phyloP scores from a whole-genome alignment of 2,329 filamentous ascomycete species.

The Diaporthe sp. region DNA sequence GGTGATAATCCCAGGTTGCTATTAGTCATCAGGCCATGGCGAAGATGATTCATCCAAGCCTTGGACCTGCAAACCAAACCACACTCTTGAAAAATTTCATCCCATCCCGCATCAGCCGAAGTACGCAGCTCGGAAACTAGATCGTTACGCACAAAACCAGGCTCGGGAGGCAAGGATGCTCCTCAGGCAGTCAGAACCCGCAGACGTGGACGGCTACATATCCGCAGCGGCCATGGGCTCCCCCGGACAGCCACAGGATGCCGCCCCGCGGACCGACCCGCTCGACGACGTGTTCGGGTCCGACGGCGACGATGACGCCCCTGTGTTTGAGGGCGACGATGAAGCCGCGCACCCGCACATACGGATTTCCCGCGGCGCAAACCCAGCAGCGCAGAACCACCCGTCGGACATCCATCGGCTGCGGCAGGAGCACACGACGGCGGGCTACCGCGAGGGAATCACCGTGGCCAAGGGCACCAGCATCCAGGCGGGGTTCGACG shows the following conservation, averaged over 20 bases:
- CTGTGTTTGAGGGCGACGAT: neutral
- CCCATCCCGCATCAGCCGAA: neutral
- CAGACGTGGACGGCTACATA: slow-evolving; percentile 38
- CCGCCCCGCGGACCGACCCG: slow-evolving; percentile 26
- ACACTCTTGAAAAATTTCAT: neutral
- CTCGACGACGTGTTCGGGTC: slow-evolving; percentile 41
- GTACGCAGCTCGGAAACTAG: neutral
- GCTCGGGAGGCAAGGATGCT: slow-evolving; percentile 30
- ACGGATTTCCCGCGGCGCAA: neutral
- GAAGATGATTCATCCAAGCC: neutral
- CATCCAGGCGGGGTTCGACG: slow-evolving; percentile 91
- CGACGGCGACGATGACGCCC: slow-evolving; percentile 10
- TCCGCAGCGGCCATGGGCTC: slow-evolving; percentile 21
- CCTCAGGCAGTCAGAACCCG: slow-evolving; percentile 40
- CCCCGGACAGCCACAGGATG: slow-evolving; percentile 2
- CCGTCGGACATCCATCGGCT: slow-evolving; percentile 80
- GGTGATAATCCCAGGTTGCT: neutral
- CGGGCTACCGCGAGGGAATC: slow-evolving; percentile 92
- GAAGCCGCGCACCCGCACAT: neutral
- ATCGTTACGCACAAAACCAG: neutral
- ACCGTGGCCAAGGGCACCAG: slow-evolving; percentile 79
- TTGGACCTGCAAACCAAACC: neutral
- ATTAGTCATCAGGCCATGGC: neutral
- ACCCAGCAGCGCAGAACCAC: slow-evolving; percentile 47
- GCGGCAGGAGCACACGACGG: slow-evolving; percentile 81